Conservation (phyloP, 306 rosid genomes). For the Pterocarpus macrocarpus region DNA sequence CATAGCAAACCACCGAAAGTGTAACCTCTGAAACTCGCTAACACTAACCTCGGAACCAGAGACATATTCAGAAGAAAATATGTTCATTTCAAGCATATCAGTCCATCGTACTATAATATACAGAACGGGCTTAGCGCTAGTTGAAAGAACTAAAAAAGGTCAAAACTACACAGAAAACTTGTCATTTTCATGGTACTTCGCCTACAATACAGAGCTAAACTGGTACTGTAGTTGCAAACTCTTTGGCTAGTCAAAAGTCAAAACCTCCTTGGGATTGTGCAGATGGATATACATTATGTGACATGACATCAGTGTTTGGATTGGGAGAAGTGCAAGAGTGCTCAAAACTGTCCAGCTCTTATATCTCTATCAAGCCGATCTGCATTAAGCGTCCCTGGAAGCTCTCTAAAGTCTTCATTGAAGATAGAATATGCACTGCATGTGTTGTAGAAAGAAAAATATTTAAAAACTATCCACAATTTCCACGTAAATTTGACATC, state of each 20-base stretch:
- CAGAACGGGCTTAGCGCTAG: slow-evolving; percentile 2
- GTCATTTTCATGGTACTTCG: slow-evolving; percentile 38
- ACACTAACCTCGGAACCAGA: slow-evolving; percentile 37
- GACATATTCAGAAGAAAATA: slow-evolving; percentile 38
- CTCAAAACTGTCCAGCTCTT: slow-evolving; percentile 90
- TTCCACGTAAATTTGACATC: slow-evolving; percentile 34
- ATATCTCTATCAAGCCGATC: slow-evolving; percentile 88
- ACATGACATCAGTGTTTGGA: slow-evolving; percentile 30
- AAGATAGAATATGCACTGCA: slow-evolving; percentile 95
- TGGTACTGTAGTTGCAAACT: slow-evolving; percentile 28
- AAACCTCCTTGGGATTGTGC: slow-evolving; percentile 32
- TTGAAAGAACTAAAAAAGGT: slow-evolving; percentile 1
- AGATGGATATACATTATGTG: slow-evolving; percentile 44
- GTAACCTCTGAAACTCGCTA: slow-evolving; percentile 38
- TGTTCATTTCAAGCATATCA: slow-evolving; percentile 13
- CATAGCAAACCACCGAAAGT: slow-evolving; percentile 19
- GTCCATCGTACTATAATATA: slow-evolving; percentile 34
- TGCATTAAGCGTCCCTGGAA: slow-evolving; percentile 90
- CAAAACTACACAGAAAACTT: slow-evolving; percentile 43
- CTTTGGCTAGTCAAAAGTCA: slow-evolving; percentile 27
- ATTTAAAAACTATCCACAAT: slow-evolving; percentile 24
- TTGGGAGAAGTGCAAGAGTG: slow-evolving; percentile 13
- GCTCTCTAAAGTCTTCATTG: slow-evolving; percentile 96
- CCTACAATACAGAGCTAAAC: slow-evolving; percentile 19
- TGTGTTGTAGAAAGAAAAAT: slow-evolving; percentile 13